Evolutionary conservation across 1,139 yeast species (phyloP).

Genomic region (Taiozyma sp.): DNA sequence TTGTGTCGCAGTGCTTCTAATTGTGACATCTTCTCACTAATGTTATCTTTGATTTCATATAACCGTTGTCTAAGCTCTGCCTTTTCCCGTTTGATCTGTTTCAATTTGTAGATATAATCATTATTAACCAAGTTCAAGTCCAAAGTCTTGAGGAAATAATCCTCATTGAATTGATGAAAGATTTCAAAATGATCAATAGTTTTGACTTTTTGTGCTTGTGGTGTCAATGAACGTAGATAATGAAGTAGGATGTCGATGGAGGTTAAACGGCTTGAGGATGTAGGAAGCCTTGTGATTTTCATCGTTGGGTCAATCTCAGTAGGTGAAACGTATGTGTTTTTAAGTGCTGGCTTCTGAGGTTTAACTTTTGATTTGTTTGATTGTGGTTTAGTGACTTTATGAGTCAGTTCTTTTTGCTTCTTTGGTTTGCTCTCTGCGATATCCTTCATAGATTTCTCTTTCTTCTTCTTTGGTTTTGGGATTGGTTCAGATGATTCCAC

Average conservation of each 20-base stretch:
- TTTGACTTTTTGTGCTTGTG: conserved; percentile 1
- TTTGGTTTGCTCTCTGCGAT: neutral
- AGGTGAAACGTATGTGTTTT: neutral
- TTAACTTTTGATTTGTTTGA: neutral
- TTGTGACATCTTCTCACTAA: conserved; percentile 32
- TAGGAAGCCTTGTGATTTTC: conserved; percentile 17
- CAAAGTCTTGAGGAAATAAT: conserved; percentile 26
- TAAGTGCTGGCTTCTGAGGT: neutral
- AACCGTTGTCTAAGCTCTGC: conserved; percentile 36
- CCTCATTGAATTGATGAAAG: conserved; percentile 13
- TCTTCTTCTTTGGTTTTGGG: neutral
- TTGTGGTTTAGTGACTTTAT: neutral
- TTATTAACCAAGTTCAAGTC: conserved; percentile 35
- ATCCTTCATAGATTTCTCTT: neutral
- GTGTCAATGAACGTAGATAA: conserved; percentile 22
- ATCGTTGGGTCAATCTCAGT: neutral
- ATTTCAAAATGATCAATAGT: neutral
- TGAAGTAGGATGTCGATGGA: conserved; percentile 30
- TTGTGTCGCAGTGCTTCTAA: conserved; percentile 33
- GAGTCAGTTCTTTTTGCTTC: neutral
- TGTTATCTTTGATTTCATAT: conserved; percentile 34
- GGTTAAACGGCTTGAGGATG: conserved; percentile 23
- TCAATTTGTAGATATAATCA: conserved; percentile 34
- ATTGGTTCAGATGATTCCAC: neutral
- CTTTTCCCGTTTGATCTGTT: conserved; percentile 35